phyloP scores from a whole-genome alignment of 208 protist genomes.

The Jaenimonas drosophilae region DNA sequence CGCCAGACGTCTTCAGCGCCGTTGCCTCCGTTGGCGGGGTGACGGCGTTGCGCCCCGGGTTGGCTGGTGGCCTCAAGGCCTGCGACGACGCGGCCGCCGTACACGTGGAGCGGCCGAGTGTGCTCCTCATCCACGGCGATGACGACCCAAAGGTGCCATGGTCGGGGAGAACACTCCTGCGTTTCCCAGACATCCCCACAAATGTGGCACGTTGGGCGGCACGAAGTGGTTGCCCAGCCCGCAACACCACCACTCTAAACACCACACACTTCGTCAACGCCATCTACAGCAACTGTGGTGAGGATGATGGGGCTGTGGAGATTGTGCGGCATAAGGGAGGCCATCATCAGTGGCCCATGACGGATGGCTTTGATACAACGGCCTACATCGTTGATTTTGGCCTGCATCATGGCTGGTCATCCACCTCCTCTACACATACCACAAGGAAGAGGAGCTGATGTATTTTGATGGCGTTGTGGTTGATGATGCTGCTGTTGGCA shows the following conservation, averaged over 20 bases:
- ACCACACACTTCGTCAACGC: slow-evolving; percentile 28
- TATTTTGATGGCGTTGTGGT: not conserved
- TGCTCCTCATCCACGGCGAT: slow-evolving; percentile 70
- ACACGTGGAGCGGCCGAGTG: slow-evolving; percentile 6
- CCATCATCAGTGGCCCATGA: slow-evolving; percentile 37
- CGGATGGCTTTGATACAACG: slow-evolving; percentile 49
- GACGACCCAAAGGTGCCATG: slow-evolving; percentile 53
- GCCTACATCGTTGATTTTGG: slow-evolving; percentile 36
- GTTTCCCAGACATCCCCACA: slow-evolving; percentile 26
- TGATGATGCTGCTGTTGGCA: not conserved
- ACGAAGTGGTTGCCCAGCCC: slow-evolving; percentile 21
- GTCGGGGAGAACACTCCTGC: slow-evolving; percentile 30
- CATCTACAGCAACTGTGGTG: slow-evolving; percentile 28
- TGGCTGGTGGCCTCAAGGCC: slow-evolving; percentile 21
- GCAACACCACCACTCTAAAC: slow-evolving; percentile 22
- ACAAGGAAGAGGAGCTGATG: not conserved
- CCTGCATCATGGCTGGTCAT: not conserved
- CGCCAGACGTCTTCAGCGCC: slow-evolving; percentile 22
- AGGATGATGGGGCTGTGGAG: slow-evolving; percentile 13
- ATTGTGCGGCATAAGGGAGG: slow-evolving; percentile 31
- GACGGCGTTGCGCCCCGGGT: slow-evolving; percentile 45
- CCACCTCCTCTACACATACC: not conserved
- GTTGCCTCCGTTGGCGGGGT: slow-evolving; percentile 55
- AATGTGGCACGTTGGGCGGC: slow-evolving; percentile 37
- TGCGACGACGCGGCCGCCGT: slow-evolving; percentile 19